Evolutionary conservation across 2,329 filamentous ascomycete species (phyloP), one percentile per base, ranked within the genome.

Genomic region (Samsoniella hepiali): DNA sequence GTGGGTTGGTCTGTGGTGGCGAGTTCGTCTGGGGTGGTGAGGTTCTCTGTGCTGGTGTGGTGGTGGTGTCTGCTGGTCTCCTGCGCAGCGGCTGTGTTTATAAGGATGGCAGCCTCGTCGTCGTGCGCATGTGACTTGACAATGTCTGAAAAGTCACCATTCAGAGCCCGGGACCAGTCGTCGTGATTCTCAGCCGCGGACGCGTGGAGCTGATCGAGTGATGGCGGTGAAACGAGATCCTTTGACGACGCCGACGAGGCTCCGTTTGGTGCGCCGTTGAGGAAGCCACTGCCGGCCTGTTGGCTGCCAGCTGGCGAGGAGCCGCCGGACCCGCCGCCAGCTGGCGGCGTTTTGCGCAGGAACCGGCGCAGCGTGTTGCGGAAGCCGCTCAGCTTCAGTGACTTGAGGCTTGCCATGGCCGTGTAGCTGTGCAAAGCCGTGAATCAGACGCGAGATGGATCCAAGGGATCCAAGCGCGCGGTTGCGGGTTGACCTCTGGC

Each of bases 341-440:
- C 62, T 51, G 61, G 49, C 38, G 38, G n/a, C 62, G 34, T 42
- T 63, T 58, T 63, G 60, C 47, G 62, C 61, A 76, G 72, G 60
- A 74, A 67, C 63, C 68, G 71, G 27, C 73, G 74, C 22, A 76
- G 62, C 40, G 69, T 68, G 29, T 40, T 54, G 62, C 68, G 73
- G 68, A 72, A 72, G 60, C 69, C 68, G 65, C 69, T 72, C 67
- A 74, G 68, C 50, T 72, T 67, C 9, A 73, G 60, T 54, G 69
- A 71, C 65, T 72, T 74, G 58, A 73, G 60, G 53, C 71, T 67
- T 49, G 70, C 63, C 68, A 74, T 73, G 17, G n/a, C 22, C 22
- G 22, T 53, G n/a, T 34, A 15, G 57, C 59, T 40, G 47, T 57
- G 38, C 38, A 60, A 22, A 15, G 47, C 15, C 45, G 44, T 42